Evolutionary conservation across 192 early-diverging fungal genomes (phyloP), one percentile per base, ranked within the genome.

Genomic region (Anaeromyces robustus): DNA sequence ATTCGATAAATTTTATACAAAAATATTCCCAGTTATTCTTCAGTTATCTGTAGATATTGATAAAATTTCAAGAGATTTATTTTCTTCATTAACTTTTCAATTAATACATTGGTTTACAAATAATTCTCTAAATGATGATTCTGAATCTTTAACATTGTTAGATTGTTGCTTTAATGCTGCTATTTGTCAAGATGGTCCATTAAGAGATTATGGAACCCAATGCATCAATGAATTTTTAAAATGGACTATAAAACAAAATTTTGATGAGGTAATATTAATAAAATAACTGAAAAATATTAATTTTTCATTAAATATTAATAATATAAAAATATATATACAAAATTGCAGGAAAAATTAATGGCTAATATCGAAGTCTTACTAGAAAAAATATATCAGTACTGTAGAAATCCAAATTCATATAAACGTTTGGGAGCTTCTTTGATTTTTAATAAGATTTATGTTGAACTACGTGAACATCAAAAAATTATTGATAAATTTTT

Each of bases 41-140:
- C 88, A 92, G 12, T 83, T 95, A 4, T 89, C 92, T 28, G 86
- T 93, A 59, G 93, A 95, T 81, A 80, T 90, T 1, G 94, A 95
- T 79, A 87, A 87, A 41, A 89, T 94, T 3, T 86, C 91, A n/a
- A 84, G 92, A 80, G 91, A 89, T 9, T 83, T 95, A 30, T 94
- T 90, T 80, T 85, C 88, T 5, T 86, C 92, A 29, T 82, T 94
- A 78, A 84, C 90, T 6, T 81, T 87, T 7, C 93, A 94, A 80
- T 79, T 94, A 29, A 93, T 95, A 17, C 94, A 94, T 78, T 95
- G 94, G 94, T 83, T 94, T 59, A 94, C 94, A 7, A 92, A 92
- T 77, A 93, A 91, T 82, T 86, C 89, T 2, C 88, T 90, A 80
- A 91, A 90, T 79, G 93, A 95, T 80, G 94, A 92, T 68, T 90